Evolutionary conservation across 1,284 basidiomycete genomes (phyloP), one percentile per base, ranked within the genome.

Genomic region (Tilletia caries): DNA sequence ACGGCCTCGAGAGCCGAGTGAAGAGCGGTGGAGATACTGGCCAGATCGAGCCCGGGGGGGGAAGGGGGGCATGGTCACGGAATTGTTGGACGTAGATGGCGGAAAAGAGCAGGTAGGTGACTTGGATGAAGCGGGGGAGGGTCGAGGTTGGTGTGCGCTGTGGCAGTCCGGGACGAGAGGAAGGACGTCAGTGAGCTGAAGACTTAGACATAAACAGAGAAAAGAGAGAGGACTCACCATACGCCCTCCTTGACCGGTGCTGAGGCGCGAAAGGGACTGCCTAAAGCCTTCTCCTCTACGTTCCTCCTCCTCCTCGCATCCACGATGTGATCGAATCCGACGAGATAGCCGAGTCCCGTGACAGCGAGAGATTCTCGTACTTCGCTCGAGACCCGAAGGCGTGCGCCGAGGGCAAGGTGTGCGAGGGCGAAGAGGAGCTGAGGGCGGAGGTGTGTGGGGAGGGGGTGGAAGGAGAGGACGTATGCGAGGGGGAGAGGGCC

Each of bases 51-150:
- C 58, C 33, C 10, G 58, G 34, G 33, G 58, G 58, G 32, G 78
- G 77, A 3, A 83, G 74, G 48, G 82, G 67, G 3, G 79, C 81
- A 72, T 83, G 81, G 54, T 83, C 81, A 37, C 96, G 86, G 0
- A 92, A 91, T 85, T 97, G 94, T 80, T 96, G 92, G 29, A 95
- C 91, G 83, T 96, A 97, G 6, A 95, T 89, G 0, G 92, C 90
- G 0, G 92, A 88, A 81, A 97, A 96, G 81, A 95, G 88, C 68
- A 97, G 86, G 84, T 94, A 96, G 25, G 95, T 89, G 18, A 89
- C 88, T 81, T 96, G 93, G 0, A 91, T 89, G 79, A 97, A 97
- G 76, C 92, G 88, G 5, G 91, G 83, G 0, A 95, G 87, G 0
- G 92, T 91, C 73, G 90, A 89, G 62, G 91, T 81, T 93, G 88